These are phyloP conservation scores for Solanum verrucosum DNA, from an alignment of 257 asterid species.

Conservation along the genomic window DNA sequence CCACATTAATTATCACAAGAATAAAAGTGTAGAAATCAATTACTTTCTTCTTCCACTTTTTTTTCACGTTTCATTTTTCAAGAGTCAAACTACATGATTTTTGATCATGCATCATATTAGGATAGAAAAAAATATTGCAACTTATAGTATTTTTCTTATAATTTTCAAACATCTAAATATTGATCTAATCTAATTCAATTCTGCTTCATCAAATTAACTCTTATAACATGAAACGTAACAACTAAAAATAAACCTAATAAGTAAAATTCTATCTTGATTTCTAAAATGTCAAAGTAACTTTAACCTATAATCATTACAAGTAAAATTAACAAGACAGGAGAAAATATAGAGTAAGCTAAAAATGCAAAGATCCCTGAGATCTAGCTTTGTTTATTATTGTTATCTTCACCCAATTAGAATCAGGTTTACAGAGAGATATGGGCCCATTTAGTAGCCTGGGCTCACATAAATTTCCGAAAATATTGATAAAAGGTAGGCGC, in stretches of 20 bases:
- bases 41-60: background rate
- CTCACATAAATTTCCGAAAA: background rate
- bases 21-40: background rate
- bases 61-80: background rate
- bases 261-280: background rate
- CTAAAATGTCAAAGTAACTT: background rate
- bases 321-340: background rate
- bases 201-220: background rate
- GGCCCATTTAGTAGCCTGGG: background rate
- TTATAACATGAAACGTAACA: accelerated
- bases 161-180: background rate
- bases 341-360: background rate
- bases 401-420: background rate
- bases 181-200: too few relatives aligned
- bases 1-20: background rate
- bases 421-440: background rate
- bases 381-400: background rate
- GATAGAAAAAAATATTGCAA: too few relatives aligned
- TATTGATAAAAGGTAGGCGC: background rate
- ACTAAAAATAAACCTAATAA: background rate
- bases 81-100: accelerated
- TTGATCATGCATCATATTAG: background rate
- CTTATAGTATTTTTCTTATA: background rate
- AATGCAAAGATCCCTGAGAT: background rate
- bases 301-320: background rate